Percentiles rank a stretch among this genome's conserved stretches.
phyloP scores from a whole-genome alignment of 805 yeast species.

The Blastobotrys parvus region DNA sequence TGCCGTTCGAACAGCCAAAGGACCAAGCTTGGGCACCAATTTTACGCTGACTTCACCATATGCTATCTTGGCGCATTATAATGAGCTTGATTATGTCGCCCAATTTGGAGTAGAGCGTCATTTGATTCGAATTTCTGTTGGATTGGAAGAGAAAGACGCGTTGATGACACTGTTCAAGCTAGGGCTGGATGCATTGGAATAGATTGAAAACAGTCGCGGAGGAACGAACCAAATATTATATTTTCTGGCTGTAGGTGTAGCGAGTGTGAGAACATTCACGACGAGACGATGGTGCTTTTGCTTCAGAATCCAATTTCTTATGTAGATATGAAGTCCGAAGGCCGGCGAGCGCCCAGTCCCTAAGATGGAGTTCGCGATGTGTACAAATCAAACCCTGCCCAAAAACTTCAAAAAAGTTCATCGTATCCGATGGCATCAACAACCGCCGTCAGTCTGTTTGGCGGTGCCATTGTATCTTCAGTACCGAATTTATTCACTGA shows the following conservation, averaged over 20 bases:
- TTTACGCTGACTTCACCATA: constrained; percentile 88
- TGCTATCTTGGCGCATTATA: constrained; percentile 76
- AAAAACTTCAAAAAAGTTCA: no score
- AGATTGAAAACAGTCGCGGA: no score
- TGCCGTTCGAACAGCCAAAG: constrained; percentile 61
- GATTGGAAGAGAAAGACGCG: constrained; percentile 64
- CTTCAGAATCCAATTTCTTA: no score
- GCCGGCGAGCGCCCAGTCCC: no score
- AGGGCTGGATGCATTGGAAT: neutral
- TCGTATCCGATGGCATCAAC: no score
- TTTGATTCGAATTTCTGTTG: constrained; percentile 74
- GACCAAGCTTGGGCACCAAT: constrained; percentile 87
- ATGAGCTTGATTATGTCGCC: constrained; percentile 69
- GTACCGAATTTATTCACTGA: constrained; percentile 61
- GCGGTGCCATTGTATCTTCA: constrained; percentile 65
- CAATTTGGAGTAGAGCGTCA: constrained; percentile 77
- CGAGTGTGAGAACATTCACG: no score
- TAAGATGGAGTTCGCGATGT: no score
- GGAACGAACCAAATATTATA: no score
- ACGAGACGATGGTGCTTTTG: no score
- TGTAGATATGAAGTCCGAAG: no score
- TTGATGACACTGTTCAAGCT: constrained; percentile 40
- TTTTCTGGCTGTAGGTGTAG: no score
- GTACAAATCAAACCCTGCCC: no score
- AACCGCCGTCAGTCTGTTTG: constrained; percentile 53